Base-by-base conservation (phyloP, 1,284 basidiomycete species). In the Ustilago crameri region DNA sequence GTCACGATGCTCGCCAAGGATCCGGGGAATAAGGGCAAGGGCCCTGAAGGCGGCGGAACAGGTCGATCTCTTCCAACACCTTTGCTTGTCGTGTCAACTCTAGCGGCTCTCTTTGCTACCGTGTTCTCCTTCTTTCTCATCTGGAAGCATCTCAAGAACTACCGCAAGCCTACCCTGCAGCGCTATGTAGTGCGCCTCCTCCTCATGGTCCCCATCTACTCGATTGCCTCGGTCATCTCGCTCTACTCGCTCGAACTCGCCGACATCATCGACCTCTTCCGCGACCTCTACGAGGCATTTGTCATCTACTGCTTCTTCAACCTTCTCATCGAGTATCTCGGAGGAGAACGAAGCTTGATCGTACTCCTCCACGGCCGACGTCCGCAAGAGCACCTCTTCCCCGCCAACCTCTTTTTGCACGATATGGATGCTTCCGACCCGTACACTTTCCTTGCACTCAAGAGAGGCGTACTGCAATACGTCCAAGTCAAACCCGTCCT, bases 251-350 rank as follows among this genome's bases (percentile, higher is more conserved):
- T 98, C 52, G 91, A 95, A 79, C 92, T 93, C 1, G 95, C 95
- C 0, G 97, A 98, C 85, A 91, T 96, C 75, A 96, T 99, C 75
- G 95, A 98, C 83, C 92, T 90, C 22, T 87, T 98, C 59, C 88
- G 95, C 40, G 96, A 99, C 84, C 89, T 98, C 12, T 98, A 99
- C 84, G 95, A 99, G 62, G 94, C 93, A 1, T 97, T 96, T 82
- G 94, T 97, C 42, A 97, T 97, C 76, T 97, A 98, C 84, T 94
- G 62, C 56, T 85, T 85, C 77, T 84, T 85, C 74, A 75, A 71
- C 34, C 79, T 84, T 2, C 75, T 85, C 42, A 83, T 85, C 43
- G 85, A 84, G 64, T 95, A 95, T 82, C 89, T 97, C 10, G 95
- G 95, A 34, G 95, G 95, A 56, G 95, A 98, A 82, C 88, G 95